Percentiles rank a stretch among this genome's conserved stretches.
These are phyloP conservation scores for Tylopilus intermedius DNA, from an alignment of 768 basidiomycete genomes.

Conservation along the genomic window DNA sequence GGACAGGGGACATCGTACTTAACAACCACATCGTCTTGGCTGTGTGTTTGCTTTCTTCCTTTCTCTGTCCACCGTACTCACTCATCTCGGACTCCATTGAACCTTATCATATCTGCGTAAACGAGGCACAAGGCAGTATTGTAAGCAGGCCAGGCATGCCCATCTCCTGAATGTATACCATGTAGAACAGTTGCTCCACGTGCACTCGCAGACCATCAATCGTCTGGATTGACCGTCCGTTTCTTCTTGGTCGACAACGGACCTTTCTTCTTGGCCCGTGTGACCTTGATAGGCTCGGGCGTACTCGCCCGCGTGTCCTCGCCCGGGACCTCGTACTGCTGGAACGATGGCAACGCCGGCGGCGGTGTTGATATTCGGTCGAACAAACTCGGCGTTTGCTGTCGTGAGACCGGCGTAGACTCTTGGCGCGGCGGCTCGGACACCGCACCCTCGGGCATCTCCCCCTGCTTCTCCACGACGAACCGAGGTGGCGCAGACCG, in stretches of 20 bases:
- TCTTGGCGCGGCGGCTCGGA: conserved; percentile 17
- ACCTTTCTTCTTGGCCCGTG: conserved; percentile 62
- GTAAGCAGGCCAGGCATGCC: conserved; percentile 13
- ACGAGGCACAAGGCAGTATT: conserved; percentile 14
- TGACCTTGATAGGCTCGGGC: conserved; percentile 72
- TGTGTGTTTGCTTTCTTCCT: conserved; percentile 11
- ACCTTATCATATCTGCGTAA: conserved; percentile 10
- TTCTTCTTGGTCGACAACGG: conserved; percentile 57
- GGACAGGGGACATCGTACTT: background rate
- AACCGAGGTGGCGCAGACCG: conserved; percentile 44
- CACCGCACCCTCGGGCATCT: conserved; percentile 70
- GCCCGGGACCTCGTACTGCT: conserved; percentile 49
- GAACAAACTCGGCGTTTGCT: conserved; percentile 23
- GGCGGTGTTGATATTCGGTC: conserved; percentile 34
- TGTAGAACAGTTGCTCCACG: conserved; percentile 17
- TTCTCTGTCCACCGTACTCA: conserved; percentile 12
- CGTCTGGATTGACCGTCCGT: conserved; percentile 39
- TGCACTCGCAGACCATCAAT: background rate
- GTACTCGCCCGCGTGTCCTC: conserved; percentile 47
- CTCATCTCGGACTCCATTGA: conserved; percentile 16
- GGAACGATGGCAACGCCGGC: conserved; percentile 38
- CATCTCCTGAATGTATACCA: conserved; percentile 21
- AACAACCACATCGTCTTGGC: conserved; percentile 13
- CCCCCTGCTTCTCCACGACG: conserved; percentile 72
- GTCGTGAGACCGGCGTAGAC: conserved; percentile 26